phyloP scores from a whole-genome alignment of 306 rosid species.

The Coriaria nepalensis region DNA sequence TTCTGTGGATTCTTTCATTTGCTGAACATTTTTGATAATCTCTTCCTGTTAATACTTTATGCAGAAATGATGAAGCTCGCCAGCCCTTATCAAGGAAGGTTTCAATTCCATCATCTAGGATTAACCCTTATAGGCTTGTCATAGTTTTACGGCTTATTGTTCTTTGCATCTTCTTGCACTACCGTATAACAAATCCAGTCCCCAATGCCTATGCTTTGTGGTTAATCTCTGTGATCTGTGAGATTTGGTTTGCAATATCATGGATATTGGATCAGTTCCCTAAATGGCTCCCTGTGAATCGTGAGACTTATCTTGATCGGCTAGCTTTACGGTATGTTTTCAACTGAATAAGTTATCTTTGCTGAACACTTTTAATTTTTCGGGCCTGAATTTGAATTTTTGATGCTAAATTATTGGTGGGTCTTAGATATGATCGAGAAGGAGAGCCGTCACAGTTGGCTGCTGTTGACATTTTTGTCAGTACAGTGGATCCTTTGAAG shows the following conservation, averaged over 20 bases:
- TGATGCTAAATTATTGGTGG: slow-evolving; percentile 11
- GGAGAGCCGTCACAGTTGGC: slow-evolving; percentile 97
- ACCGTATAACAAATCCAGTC: slow-evolving; percentile 89
- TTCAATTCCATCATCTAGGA: slow-evolving; percentile 83
- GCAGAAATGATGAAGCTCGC: slow-evolving; percentile 92
- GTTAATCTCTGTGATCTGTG: slow-evolving; percentile 92
- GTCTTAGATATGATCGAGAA: slow-evolving; percentile 75
- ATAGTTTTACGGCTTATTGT: slow-evolving; percentile 77
- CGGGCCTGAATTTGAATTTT: slow-evolving; percentile 7
- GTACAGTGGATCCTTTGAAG: slow-evolving; percentile 92
- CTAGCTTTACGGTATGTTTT: slow-evolving; percentile 59
- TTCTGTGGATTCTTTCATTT: slow-evolving; percentile 3
- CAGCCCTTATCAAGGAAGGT: slow-evolving; percentile 98
- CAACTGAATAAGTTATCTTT: slow-evolving; percentile 1
- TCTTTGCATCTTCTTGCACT: slow-evolving; percentile 74
- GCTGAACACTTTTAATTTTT: background rate
- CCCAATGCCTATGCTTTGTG: slow-evolving; percentile 78
- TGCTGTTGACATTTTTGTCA: slow-evolving; percentile 93
- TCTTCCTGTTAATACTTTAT: slow-evolving; percentile 4
- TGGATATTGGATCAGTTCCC: slow-evolving; percentile 99
- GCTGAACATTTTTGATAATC: background rate
- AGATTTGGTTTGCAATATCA: slow-evolving; percentile 93
- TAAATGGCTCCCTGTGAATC: slow-evolving; percentile 97
- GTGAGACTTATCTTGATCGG: slow-evolving; percentile 93
- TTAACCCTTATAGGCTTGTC: slow-evolving; percentile 94